Base-by-base conservation (phyloP, 371 early-diverging fungal species). In the Haplosporangium sp. region DNA sequence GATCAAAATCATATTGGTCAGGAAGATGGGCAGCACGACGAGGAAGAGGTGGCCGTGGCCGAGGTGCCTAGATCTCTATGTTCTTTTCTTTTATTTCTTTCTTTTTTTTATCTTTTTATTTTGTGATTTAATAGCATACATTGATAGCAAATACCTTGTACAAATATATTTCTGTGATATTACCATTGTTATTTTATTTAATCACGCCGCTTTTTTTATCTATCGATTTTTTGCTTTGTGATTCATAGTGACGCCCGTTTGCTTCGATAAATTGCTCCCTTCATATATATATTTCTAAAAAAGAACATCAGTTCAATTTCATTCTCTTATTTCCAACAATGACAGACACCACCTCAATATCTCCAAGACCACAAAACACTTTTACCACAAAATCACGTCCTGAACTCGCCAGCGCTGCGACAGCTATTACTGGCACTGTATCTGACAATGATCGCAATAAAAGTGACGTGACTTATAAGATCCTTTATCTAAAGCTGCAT, bases 401-500 rank as follows among this genome's bases (percentile, higher is more conserved):
- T 11, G 69, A 64, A 15, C 65, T 77, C 39, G 66, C 57, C 4
- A 8, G 47, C 2, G 72, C 72, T 13, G 68, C 77, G 1, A 38
- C 42, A 6, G 50, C 71, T 11, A 50, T 57, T 2, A 7, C 20
- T 2, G 7, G 59, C 13, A 39, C n/a, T 17, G 39, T 15, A 34
- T 19, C 17, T 17, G 27, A 27, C 38, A 47, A 4, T 20, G 13
- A 34, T 8, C 47, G 27, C 4, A 48, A 15, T 4, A 17, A 5
- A 45, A 35, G 58, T 4, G 40, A 58, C 3, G 58, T 73, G 35
- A 60, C 45, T n/a, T 78, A 73, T 59, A 62, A 60, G 45, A 50
- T 78, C 20, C 48, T 78, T 2, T 78, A 78, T 35, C 48, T 74
- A 7, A 78, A 78, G 34, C 48, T 78, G 7, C 78, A 78, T 38